Base-by-base conservation (phyloP, 345 rosid genomes). In the Hibiscus trionum region DNA sequence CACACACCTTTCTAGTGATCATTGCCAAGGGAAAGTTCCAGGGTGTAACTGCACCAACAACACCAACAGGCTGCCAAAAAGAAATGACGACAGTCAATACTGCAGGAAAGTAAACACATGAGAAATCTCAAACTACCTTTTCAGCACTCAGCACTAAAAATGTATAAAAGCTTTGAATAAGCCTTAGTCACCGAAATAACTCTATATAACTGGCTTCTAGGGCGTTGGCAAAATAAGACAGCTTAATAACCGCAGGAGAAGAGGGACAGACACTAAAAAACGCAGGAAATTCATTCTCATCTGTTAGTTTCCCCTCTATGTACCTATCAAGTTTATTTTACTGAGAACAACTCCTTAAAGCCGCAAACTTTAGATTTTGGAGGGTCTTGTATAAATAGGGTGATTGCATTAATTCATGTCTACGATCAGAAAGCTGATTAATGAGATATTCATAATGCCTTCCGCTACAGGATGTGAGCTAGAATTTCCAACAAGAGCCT, bases 11-110 rank as follows among this genome's bases (percentile, higher is more conserved):
- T 61, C 98, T 85, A 42, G 99, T 95, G 75, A 95, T 95, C 99
- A 95, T 95, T 66, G 99, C 99, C 81, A 92, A 83, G 37, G 99
- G 99, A 77, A 92, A 95, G 84, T 95, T 95, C 99, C 99, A 95
- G 5, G 99, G 99, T 17, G 94, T 78, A 72, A 95, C 86, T 60
- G 96, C 91, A 75, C 97, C 99, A 80, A 90, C 96, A 83, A 92
- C 96, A 83, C 99, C 99, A 14, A 95, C 75, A 78, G 99, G 97
- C 99, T 95, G 91, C 81, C 83, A 74, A 63, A 75, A 74, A 70
- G 50, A 59, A 56, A 72, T 59, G 26, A 76, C 75, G 56, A 46
- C 55, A 50, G 53, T 50, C 66, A 21, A 11, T 42, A 61, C 39
- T 29, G 29, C 26, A 35, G 15, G 68, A 31, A 24, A 26, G 67